Evolutionary conservation across 257 asterid species (phyloP).

Genomic region (Penstemon eatonii): DNA sequence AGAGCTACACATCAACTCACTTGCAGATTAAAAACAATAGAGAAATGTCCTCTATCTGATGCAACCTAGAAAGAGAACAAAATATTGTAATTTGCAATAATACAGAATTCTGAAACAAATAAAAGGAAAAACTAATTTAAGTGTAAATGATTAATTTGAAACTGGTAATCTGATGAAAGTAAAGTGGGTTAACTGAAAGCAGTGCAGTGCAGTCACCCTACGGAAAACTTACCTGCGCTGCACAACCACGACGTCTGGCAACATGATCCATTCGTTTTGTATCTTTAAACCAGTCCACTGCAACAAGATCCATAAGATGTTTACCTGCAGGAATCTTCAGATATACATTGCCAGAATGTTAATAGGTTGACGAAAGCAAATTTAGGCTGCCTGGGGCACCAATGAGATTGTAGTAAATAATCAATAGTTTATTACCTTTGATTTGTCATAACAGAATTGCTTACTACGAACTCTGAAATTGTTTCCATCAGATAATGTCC

Average conservation of each 20-base stretch:
- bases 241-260: constrained; percentile 90
- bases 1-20: constrained; percentile 37
- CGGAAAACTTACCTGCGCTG: constrained; percentile 74
- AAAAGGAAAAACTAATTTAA: constrained; percentile 3
- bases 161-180: constrained; percentile 12
- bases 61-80: constrained; percentile 68
- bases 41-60: constrained; percentile 80
- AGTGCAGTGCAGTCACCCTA: neutral
- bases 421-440: constrained; percentile 41
- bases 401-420: neutral
- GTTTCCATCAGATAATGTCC: constrained; percentile 62
- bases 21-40: constrained; percentile 66
- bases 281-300: constrained; percentile 98
- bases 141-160: neutral
- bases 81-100: constrained; percentile 23
- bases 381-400: neutral
- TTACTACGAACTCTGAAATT: constrained; percentile 68
- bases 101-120: constrained; percentile 8
- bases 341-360: constrained; percentile 19
- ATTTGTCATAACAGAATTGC: constrained; percentile 54
- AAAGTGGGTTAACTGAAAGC: constrained; percentile 22
- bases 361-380: constrained; percentile 5
- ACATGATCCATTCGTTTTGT: constrained; percentile 97
- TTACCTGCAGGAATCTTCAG: constrained; percentile 88
- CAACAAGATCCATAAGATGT: constrained; percentile 95